These are phyloP conservation scores for Paragyromitra xinjiangensis DNA, from an alignment of 495 filamentous ascomycete species.

Conservation along the genomic window DNA sequence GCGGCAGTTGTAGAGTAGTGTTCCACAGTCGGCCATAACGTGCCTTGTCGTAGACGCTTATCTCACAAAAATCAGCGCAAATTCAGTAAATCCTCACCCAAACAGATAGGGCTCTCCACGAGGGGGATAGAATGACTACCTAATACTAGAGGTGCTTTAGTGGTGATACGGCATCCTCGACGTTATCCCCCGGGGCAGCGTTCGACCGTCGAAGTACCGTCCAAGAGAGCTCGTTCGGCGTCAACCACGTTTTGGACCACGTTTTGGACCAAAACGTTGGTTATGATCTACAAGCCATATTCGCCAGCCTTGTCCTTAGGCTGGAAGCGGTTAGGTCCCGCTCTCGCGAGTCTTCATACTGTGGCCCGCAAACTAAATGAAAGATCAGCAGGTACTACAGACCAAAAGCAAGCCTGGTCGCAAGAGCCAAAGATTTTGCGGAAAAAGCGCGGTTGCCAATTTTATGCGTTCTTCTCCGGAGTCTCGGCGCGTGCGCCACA, in stretches of 20 bases:
- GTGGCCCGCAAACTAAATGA: background rate
- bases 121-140: background rate
- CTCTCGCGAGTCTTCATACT: background rate
- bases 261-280: background rate
- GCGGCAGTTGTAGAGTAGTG: background rate
- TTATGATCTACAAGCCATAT: background rate
- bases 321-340: background rate
- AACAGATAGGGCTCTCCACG: background rate
- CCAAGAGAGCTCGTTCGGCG: background rate
- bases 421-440: background rate
- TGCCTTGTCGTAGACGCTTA: background rate
- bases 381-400: background rate
- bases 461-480: constrained; percentile 15
- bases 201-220: background rate
- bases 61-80: background rate
- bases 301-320: background rate
- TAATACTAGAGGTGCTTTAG: background rate
- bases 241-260: background rate
- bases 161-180: background rate
- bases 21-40: background rate
- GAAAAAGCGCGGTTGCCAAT: constrained; percentile 19
- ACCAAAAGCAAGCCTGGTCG: background rate
- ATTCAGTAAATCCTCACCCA: background rate
- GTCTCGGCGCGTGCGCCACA: constrained; percentile 12
- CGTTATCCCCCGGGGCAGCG: background rate